Base-by-base conservation (phyloP, 345 rosid species). In the thale cress (Arabidopsis thaliana) region DNA sequence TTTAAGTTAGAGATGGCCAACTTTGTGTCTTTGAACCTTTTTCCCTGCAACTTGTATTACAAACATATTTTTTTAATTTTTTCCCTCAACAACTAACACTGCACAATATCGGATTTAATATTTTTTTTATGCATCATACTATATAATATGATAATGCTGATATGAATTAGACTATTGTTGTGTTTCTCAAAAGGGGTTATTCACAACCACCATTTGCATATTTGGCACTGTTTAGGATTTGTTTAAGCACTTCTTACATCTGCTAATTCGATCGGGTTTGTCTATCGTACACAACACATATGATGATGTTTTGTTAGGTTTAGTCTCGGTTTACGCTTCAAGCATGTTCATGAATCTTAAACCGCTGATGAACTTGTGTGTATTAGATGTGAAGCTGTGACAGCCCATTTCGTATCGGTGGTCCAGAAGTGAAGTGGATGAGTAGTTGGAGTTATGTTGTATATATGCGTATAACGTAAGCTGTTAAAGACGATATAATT, bases 21-120 rank as follows among this genome's bases (percentile, higher is more conserved):
- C 42, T 69, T 67, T 40, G 61, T 40, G 55, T 41, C 65, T 36
- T 45, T 45, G 20, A 69, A 62, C 70, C 70, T 59, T 69, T 76
- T 76, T 61, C 7, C 59, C 42, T 76, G 25, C 79, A 69, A 69
- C 79, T 76, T 62, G 80, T 58, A 52, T 69, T n/a, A 3, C 52
- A 69, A 61, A 68, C 7, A 42, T 56, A 12, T 61, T 33, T 46
- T 36, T 51, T 28, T 28, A 2, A 5, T 3, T 7, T 41, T 40
- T 36, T 24, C 14, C 49, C 14, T 41, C 51, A 16, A 41, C 62
- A 55, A 16, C 42, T 25, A 52, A 37, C 25, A 37, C 32, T 41
- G 36, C 59, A 23, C 28, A 36, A 37, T 61, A 12, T 25, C 52
- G 1, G 7, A 40, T 12, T 61, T n/a, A 8, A 4, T 1, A 22